Conservation (phyloP, 176 grass and related monocot genomes). For the Alloteropsis semialata region DNA sequence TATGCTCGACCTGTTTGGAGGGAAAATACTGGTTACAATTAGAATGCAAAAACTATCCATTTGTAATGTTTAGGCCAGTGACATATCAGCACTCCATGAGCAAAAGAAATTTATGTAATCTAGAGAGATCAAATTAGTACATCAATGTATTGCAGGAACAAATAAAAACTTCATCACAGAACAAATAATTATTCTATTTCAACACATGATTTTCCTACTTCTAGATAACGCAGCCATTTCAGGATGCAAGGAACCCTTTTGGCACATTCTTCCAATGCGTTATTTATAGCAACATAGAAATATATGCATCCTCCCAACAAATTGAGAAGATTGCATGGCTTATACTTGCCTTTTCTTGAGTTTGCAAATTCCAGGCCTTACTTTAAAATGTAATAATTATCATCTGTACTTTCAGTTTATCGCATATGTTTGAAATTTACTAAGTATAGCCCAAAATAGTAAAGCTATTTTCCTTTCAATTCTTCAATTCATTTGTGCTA, state of each 20-base stretch:
- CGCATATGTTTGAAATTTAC: background rate
- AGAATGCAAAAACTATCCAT: conserved; percentile 7
- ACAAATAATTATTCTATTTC: background rate
- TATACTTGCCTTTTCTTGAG: background rate
- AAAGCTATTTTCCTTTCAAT: background rate
- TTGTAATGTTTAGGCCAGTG: background rate
- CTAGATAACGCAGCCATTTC: background rate
- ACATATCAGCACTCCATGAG: background rate
- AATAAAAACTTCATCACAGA: background rate
- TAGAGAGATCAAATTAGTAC: background rate
- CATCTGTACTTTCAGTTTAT: background rate
- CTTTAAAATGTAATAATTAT: background rate
- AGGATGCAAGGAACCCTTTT: background rate
- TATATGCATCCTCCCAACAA: background rate
- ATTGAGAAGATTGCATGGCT: background rate
- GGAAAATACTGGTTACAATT: conserved; percentile 16
- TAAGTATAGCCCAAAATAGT: conserved; percentile 4
- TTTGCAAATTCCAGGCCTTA: background rate
- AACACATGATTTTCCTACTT: conserved; percentile 6
- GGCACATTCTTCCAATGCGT: background rate
- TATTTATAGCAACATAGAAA: background rate
- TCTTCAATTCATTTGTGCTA: background rate
- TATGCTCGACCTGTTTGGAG: conserved; percentile 85
- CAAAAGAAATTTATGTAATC: conserved; percentile 4
- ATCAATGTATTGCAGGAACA: background rate